Evolutionary conservation across 768 basidiomycete species (phyloP).

Genomic region (Hygrophoropsis aurantiaca): DNA sequence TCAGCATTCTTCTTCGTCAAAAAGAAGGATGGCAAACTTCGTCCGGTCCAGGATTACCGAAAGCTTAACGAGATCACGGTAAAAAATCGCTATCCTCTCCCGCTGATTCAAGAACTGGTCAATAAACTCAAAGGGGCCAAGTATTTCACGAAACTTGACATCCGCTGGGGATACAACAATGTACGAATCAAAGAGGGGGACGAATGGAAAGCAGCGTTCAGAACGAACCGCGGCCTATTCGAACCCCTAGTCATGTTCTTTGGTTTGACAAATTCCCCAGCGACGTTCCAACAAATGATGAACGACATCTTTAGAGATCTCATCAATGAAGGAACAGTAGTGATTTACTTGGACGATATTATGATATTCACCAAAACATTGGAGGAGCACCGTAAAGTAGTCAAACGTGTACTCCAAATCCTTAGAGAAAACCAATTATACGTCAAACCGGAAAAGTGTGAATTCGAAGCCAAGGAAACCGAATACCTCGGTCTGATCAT

Average conservation of each 20-base stretch:
- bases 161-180: too few species aligned
- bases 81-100: constrained; percentile 26
- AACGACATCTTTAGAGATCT: constrained; percentile 28
- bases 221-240: too few species aligned
- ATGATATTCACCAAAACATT: constrained; percentile 35
- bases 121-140: too few species aligned
- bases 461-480: constrained; percentile 24
- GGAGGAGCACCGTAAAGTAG: constrained; percentile 17
- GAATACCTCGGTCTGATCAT: too few species aligned
- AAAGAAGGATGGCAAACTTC: constrained; percentile 34
- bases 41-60: constrained; percentile 33
- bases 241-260: constrained; percentile 13
- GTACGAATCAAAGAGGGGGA: too few species aligned
- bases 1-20: constrained; percentile 28
- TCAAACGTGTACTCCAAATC: constrained; percentile 15
- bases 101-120: constrained; percentile 19
- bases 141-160: too few species aligned
- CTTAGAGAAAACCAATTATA: constrained; percentile 29
- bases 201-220: constrained; percentile 12
- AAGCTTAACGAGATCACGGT: constrained; percentile 23
- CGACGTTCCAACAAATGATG: constrained; percentile 36
- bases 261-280: constrained; percentile 31
- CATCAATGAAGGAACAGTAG: constrained; percentile 17
- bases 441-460: constrained; percentile 37
- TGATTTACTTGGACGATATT: constrained; percentile 46